Base-by-base conservation (phyloP, 106 monocot genomes). In the Acanthochlamys bracteata region DNA sequence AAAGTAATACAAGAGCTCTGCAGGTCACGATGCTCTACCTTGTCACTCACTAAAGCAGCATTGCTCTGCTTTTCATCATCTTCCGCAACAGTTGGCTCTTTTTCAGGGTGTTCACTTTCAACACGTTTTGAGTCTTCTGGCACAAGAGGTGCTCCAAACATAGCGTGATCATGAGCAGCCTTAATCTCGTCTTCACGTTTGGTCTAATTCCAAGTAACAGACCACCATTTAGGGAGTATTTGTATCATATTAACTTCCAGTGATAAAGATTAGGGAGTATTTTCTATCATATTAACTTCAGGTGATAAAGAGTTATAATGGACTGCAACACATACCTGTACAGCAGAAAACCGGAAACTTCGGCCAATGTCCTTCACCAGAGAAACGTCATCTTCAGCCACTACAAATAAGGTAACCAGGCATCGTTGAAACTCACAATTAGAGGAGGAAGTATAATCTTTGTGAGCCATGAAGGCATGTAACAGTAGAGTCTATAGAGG, bases 151-250 rank as follows among this genome's bases (percentile, higher is more conserved):
- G 53, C 73, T 46, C 96, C 96, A 77, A 96, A 96, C 76, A 96
- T 96, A n/a, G 96, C 90, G 25, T 91, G 74, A 21, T 96, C 96
- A 77, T 96, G 96, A 12, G 96, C 91, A 62, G 69, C 85, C 64
- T 82, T 82, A 26, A 96, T 60, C 61, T 76, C 80, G 66, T 88
- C 87, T 59, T 96, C 91, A 25, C 80, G 86, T 59, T 80, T 96
- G 26, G 87, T 75, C 94, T 94, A 43, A n/a, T n/a, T n/a, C n/a
- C n/a, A n/a, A n/a, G n/a, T n/a, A n/a, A n/a, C n/a, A n/a, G n/a
- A n/a, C n/a, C n/a, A n/a, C n/a, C n/a, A n/a, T n/a, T n/a, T n/a
- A n/a, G n/a, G n/a, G n/a, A n/a, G n/a, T n/a, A n/a, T n/a, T n/a
- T n/a, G n/a, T n/a, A n/a, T n/a, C n/a, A n/a, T n/a, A n/a, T n/a